Conservation (phyloP, 805 yeast species). For the Tetrapisispora taiwanensis region DNA sequence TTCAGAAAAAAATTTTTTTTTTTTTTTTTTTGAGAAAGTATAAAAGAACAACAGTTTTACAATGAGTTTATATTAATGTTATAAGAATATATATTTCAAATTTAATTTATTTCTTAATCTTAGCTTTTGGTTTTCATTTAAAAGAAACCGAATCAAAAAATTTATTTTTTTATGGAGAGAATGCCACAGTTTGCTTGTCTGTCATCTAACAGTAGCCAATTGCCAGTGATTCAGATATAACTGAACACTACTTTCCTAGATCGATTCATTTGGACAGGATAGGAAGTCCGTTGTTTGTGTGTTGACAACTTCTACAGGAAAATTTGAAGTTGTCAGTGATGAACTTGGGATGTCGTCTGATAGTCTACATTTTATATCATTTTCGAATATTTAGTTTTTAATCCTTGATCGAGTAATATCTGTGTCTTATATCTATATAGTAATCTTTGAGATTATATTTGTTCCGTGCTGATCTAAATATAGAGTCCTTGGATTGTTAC, state of each 20-base stretch:
- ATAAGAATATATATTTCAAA: no score
- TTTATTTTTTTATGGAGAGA: conserved; percentile 23
- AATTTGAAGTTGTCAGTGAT: conserved; percentile 15
- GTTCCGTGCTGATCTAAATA: no score
- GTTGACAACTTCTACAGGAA: conserved; percentile 6
- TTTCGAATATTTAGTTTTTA: no score
- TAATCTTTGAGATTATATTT: no score
- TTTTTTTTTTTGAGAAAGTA: no score
- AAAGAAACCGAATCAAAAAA: conserved; percentile 27
- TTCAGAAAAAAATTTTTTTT: no score
- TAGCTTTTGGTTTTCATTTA: conserved; percentile 5
- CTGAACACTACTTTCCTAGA: conserved; percentile 32
- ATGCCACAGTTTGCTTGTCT: conserved; percentile 32
- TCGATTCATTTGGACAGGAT: conserved; percentile 25
- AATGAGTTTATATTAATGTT: no score
- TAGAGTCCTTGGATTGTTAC: no score
- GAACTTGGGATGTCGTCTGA: conserved; percentile 32
- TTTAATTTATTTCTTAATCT: no score
- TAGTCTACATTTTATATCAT: conserved; percentile 23
- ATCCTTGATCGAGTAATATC: no score
- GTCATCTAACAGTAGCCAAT: conserved; percentile 30
- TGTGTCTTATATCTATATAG: no score
- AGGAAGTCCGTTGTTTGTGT: conserved; percentile 33
- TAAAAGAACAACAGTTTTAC: no score
- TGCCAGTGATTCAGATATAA: conserved; percentile 29